Conservation (phyloP, 2,329 filamentous ascomycete genomes). For the Stagonosporopsis tanaceti region DNA sequence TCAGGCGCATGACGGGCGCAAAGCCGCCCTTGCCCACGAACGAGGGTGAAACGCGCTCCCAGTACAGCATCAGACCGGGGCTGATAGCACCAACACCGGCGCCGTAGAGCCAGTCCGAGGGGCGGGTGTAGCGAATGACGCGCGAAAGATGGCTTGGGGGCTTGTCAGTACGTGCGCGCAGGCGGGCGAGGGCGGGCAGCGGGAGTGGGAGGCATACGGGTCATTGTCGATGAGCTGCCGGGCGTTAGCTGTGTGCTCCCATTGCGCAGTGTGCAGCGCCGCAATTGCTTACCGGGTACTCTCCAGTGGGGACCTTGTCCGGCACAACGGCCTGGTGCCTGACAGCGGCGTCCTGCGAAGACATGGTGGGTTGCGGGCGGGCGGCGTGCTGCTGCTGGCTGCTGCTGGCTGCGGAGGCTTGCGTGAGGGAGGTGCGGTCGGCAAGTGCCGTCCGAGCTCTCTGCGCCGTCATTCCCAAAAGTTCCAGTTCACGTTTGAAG, state of each 20-base stretch:
- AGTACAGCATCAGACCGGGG: slow-evolving; percentile 76
- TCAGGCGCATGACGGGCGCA: slow-evolving; percentile 80
- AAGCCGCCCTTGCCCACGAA: slow-evolving; percentile 85
- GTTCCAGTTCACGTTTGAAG: slow-evolving; percentile 3
- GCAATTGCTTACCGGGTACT: slow-evolving; percentile 78
- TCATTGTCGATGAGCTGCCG: slow-evolving; percentile 96
- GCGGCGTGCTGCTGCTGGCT: slow-evolving; percentile 9
- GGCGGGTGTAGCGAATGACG: slow-evolving; percentile 85
- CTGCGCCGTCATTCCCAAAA: slow-evolving; percentile 1
- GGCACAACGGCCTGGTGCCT: slow-evolving; percentile 64
- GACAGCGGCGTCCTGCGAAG: slow-evolving; percentile 36
- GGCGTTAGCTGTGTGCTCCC: slow-evolving; percentile 33
- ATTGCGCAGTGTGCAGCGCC: slow-evolving; percentile 33
- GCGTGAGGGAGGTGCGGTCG: slow-evolving; percentile 24
- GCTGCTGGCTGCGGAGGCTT: not conserved
- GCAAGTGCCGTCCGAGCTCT: slow-evolving; percentile 10
- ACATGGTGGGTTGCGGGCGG: slow-evolving; percentile 39
- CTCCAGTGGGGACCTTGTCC: slow-evolving; percentile 79
- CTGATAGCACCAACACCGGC: slow-evolving; percentile 72
- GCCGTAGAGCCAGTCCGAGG: slow-evolving; percentile 81
- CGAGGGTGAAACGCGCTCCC: slow-evolving; percentile 87
- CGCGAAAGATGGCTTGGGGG: slow-evolving; percentile 81
- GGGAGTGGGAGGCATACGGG: slow-evolving; percentile 71
- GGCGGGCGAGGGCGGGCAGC: slow-evolving; percentile 9
- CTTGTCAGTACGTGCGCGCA: slow-evolving; percentile 30